Conservation (phyloP, 169 alveolate genomes). For the Cryptosporidium tyzzeri region DNA sequence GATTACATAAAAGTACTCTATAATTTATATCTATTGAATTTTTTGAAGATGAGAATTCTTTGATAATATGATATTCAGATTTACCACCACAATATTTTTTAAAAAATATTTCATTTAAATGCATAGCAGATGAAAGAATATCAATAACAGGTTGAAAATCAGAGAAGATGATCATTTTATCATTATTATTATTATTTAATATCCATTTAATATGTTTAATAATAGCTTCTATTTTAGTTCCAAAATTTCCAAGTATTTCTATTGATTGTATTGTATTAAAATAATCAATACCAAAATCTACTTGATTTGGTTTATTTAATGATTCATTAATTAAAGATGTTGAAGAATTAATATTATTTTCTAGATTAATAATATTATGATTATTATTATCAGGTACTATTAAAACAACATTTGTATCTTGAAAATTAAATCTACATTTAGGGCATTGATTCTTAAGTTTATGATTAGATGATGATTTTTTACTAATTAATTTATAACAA, state of each 20-base stretch:
- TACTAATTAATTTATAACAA: slow-evolving; percentile 27
- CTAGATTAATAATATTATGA: neutral
- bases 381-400: slow-evolving; percentile 24
- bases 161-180: slow-evolving; percentile 54
- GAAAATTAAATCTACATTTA: slow-evolving; percentile 32
- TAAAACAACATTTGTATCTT: slow-evolving; percentile 48
- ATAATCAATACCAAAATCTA: neutral
- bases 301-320: neutral
- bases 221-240: slow-evolving; percentile 58
- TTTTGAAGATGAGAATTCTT: slow-evolving; percentile 7
- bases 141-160: slow-evolving; percentile 56
- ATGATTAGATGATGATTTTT: slow-evolving; percentile 5
- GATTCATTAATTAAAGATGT: neutral
- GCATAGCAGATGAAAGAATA: slow-evolving; percentile 30
- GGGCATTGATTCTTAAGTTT: slow-evolving; percentile 60
- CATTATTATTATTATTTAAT: slow-evolving; percentile 9
- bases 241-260: slow-evolving; percentile 43
- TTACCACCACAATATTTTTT: slow-evolving; percentile 42
- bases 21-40: neutral
- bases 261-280: neutral
- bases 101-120: slow-evolving; percentile 20
- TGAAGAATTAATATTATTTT: neutral
- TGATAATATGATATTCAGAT: slow-evolving; percentile 29
- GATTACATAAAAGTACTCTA: slow-evolving; percentile 52
- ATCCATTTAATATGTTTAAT: slow-evolving; percentile 66